These are phyloP conservation scores for Pharnaceum exiguum DNA, from an alignment of 148 eudicot genomes.

Conservation along the genomic window DNA sequence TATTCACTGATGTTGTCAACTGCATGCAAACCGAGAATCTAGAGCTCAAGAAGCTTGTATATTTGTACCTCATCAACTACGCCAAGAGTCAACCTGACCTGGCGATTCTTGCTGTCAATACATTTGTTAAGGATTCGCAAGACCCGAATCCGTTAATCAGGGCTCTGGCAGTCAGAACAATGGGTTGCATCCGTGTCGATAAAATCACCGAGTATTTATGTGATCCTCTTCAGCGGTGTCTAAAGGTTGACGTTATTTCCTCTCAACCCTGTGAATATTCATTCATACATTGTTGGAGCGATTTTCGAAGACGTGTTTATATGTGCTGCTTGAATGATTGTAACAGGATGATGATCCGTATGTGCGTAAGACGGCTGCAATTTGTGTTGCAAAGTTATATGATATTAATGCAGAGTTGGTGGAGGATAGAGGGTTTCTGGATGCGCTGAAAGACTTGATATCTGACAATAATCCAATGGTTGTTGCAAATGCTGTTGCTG, in stretches of 20 bases:
- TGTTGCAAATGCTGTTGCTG: slow-evolving; percentile 99
- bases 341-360: slow-evolving; percentile 98
- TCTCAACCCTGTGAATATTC: too few species aligned
- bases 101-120: slow-evolving; percentile 96
- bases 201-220: slow-evolving; percentile 96
- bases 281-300: too few species aligned
- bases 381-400: slow-evolving; percentile 97
- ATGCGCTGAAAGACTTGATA: slow-evolving; percentile 92
- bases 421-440: slow-evolving; percentile 96
- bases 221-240: slow-evolving; percentile 99
- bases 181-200: slow-evolving; percentile 99
- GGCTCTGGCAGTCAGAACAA: slow-evolving; percentile 97
- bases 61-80: slow-evolving; percentile 90
- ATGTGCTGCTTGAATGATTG: too few species aligned
- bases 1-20: slow-evolving; percentile 97
- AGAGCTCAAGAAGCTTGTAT: slow-evolving; percentile 98
- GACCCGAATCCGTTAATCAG: slow-evolving; percentile 96
- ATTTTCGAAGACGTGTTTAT: too few species aligned
- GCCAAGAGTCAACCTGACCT: slow-evolving; percentile 99
- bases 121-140: slow-evolving; percentile 99
- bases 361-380: slow-evolving; percentile 99
- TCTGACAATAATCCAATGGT: slow-evolving; percentile 99
- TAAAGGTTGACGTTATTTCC: slow-evolving; percentile 52
- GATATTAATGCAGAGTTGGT: slow-evolving; percentile 99
- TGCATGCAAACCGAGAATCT: slow-evolving; percentile 98